phyloP scores from a whole-genome alignment of 805 yeast species.

The Yarrowia sp. region DNA sequence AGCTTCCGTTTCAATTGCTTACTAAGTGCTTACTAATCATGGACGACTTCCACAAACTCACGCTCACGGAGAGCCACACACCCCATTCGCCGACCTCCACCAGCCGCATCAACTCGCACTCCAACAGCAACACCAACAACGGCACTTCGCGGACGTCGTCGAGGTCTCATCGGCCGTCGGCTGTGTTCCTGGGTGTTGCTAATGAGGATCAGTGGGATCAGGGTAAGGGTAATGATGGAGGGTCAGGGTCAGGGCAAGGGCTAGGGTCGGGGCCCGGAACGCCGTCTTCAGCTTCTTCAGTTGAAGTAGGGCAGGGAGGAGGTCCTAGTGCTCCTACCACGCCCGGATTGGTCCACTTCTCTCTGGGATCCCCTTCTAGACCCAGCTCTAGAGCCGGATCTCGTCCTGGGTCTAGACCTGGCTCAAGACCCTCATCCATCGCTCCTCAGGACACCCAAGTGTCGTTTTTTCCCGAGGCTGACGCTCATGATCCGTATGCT shows the following conservation, averaged over 20 bases:
- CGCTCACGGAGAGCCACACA: conserved; percentile 36
- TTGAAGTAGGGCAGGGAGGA: neutral
- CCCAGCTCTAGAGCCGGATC: conserved; percentile 8
- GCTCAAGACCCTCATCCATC: conserved; percentile 12
- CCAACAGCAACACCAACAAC: conserved; percentile 3
- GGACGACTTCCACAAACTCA: conserved; percentile 36
- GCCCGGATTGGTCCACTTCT: neutral
- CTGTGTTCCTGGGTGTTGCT: conserved; percentile 12
- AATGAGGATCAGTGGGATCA: conserved; percentile 7
- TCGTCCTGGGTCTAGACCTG: conserved; percentile 1
- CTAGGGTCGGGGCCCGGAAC: too few species aligned
- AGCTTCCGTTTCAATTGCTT: too few species aligned
- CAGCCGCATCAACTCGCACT: conserved; percentile 7
- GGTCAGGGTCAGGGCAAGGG: too few species aligned
- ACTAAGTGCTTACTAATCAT: neutral
- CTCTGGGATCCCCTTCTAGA: conserved; percentile 1
- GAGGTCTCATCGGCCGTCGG: conserved; percentile 21
- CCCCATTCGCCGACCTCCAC: neutral
- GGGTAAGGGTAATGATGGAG: too few species aligned
- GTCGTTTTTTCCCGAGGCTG: conserved; percentile 23
- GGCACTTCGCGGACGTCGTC: conserved; percentile 20
- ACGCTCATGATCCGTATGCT: conserved; percentile 49
- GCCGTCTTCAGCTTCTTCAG: too few species aligned
- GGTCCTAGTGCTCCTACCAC: neutral
- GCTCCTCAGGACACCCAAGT: conserved; percentile 1